A percentile compares a stretch with the other conserved stretches of the same genome.
phyloP scores from a whole-genome alignment of 2,329 filamentous ascomycete genomes.

The Apiospora rasikravindrae region DNA sequence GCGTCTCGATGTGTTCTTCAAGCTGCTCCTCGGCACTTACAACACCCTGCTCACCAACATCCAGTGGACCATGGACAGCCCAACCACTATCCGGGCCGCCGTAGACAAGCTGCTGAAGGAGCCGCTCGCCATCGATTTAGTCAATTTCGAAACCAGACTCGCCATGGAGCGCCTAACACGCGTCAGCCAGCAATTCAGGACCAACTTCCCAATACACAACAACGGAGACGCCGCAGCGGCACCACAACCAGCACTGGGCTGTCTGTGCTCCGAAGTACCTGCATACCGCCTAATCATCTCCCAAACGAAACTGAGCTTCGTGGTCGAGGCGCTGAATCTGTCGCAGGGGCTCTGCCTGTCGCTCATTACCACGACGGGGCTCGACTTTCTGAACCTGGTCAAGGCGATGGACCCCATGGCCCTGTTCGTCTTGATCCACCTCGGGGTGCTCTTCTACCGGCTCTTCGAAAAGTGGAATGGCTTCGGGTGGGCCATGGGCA shows the following conservation, averaged over 20 bases:
- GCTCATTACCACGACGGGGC: neutral
- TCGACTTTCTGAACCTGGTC: conserved; percentile 6
- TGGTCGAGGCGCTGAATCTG: neutral
- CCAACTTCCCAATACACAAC: neutral
- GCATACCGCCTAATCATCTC: conserved; percentile 1
- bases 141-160: neutral
- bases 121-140: neutral
- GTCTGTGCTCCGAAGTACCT: neutral
- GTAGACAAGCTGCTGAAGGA: neutral
- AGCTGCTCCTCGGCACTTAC: neutral
- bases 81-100: neutral
- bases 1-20: neutral
- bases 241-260: neutral
- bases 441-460: conserved; percentile 1
- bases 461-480: neutral
- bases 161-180: conserved; percentile 12
- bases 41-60: neutral
- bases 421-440: conserved; percentile 6
- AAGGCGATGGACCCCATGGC: conserved; percentile 3
- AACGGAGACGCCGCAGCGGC: neutral
- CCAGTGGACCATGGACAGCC: neutral
- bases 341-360: conserved; percentile 13
- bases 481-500: neutral
- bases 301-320: conserved; percentile 1
- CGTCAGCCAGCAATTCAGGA: neutral